Conservation (phyloP, 352 stramenopile genomes). For the Plasmopara viticola region DNA sequence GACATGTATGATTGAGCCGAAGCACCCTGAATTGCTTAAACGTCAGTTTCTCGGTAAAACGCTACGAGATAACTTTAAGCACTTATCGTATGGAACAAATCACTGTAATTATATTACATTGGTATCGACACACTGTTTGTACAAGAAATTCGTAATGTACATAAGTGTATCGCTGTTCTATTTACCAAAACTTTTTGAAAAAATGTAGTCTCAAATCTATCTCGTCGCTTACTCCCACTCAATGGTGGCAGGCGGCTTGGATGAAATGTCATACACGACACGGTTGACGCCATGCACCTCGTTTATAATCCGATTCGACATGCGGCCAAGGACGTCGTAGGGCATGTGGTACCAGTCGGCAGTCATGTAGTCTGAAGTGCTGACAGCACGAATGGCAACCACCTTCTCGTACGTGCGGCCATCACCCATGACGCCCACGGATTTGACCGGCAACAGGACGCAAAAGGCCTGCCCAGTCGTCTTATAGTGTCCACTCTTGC, state of each 20-base stretch:
- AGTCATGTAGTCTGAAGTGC: constrained; percentile 99
- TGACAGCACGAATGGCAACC: constrained; percentile 93
- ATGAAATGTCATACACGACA: constrained; percentile 99
- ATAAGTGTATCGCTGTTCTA: constrained; percentile 34
- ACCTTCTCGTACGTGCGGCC: constrained; percentile 96
- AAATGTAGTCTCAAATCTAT: not conserved
- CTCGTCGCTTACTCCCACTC: constrained; percentile 93
- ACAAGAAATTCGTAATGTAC: too few species aligned
- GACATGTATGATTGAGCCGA: too few species aligned
- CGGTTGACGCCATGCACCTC: constrained; percentile 98
- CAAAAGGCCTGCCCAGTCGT: constrained; percentile 98
- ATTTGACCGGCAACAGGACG: constrained; percentile 95
- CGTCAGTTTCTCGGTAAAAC: too few species aligned
- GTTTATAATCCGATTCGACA: constrained; percentile 99
- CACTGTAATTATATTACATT: too few species aligned
- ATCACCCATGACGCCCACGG: constrained; percentile 98
- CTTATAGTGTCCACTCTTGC: constrained; percentile 94
- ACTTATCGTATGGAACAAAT: too few species aligned
- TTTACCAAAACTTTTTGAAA: constrained; percentile 25
- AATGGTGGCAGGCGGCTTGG: constrained; percentile 99
- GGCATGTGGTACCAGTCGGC: constrained; percentile 99
- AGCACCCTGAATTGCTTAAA: too few species aligned
- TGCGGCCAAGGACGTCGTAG: constrained; percentile 95
- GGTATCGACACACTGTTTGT: too few species aligned
- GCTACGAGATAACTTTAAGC: too few species aligned